phyloP scores from a whole-genome alignment of 257 asterid species.

The Nicotiana undulata region DNA sequence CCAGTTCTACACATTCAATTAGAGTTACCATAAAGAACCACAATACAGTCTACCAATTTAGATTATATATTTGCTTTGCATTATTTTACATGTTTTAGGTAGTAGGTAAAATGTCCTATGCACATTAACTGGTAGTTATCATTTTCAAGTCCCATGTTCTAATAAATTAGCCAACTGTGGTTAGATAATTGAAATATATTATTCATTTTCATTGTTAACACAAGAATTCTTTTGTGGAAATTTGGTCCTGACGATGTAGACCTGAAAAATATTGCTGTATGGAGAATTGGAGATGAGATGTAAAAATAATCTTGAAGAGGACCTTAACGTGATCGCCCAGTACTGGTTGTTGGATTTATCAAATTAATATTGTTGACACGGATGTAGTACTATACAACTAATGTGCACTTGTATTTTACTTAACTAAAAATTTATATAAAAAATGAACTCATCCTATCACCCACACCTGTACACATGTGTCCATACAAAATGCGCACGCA shows the following conservation, averaged over 20 bases:
- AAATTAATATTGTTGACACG: not conserved
- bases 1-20: too few species aligned
- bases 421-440: too few species aligned
- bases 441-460: too few species aligned
- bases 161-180: not conserved
- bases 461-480: too few species aligned
- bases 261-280: not conserved
- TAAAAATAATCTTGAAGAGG: not conserved
- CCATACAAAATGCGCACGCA: too few species aligned
- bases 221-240: not conserved
- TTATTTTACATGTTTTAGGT: not conserved
- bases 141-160: not conserved
- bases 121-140: not conserved
- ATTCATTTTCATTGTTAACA: not conserved
- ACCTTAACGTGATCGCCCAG: not conserved
- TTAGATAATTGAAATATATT: not conserved
- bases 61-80: not conserved
- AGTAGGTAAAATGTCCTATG: not conserved
- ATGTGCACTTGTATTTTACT: too few species aligned
- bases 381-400: not conserved
- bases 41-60: too few species aligned
- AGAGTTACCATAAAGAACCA: too few species aligned
- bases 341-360: not conserved
- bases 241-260: not conserved
- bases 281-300: not conserved